Evolutionary conservation across 768 basidiomycete genomes (phyloP), one percentile per base, ranked within the genome.

Genomic region (Tulasnella sp.): DNA sequence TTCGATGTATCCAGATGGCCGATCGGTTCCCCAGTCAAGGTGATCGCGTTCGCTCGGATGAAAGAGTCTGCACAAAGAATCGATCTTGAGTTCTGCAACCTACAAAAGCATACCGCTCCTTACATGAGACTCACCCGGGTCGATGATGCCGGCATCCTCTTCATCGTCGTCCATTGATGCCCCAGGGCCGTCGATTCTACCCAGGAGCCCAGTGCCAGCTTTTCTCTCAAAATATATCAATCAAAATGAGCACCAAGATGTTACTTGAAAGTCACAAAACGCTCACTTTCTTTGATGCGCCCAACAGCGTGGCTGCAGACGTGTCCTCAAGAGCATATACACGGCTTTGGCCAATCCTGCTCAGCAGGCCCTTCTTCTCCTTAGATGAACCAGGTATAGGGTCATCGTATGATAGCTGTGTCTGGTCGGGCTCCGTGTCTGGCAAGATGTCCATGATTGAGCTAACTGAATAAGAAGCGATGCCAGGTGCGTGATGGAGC

Each of bases 291-390:
- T 48, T 48, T n/a, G 19, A 23, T 48, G 47, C 21, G 47, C 47
- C 21, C 5, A 48, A n/a, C 11, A 48, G 19, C n/a, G 27, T n/a
- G 21, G 27, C 71, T 62, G 78, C 75, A n/a, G 78, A 73, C 34
- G 84, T 74, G 65, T 89, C 88, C 54, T 84, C 77, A 63, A 88
- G 78, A 27, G 89, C 70, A 72, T 90, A 91, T n/a, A 89, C 80
- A 70, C 85, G 88, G 50, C 78, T 77, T 51, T 66, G 78, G 49
- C 86, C 79, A 45, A 89, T 88, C n/a, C 88, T 80, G 27, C 48
- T 24, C 42, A 56, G 42, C 42, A 56, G 44, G 26, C 29, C 29
- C 15, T 56, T 56, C 34, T 41, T 53, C 34, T 38, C 34, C 52
- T 53, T 38, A 8, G 54, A 34, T 26, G 26, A 24, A 56, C 34